A percentile compares a stretch with the other conserved stretches of the same genome.
These are phyloP conservation scores for Chaetothyriales sp. DNA, from an alignment of 2,329 filamentous ascomycete species.

Conservation along the genomic window DNA sequence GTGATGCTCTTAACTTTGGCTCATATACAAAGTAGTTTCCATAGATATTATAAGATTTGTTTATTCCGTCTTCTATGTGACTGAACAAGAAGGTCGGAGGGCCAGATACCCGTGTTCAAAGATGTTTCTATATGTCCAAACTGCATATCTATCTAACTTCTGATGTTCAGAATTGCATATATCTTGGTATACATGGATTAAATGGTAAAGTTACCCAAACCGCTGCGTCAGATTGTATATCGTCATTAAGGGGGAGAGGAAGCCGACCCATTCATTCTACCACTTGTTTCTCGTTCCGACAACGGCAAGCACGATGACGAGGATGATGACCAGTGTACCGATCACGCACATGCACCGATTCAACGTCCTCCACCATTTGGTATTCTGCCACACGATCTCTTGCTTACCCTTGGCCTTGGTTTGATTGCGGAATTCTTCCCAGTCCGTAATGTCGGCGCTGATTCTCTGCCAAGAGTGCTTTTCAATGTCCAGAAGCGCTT, in stretches of 20 bases:
- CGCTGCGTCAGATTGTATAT: neutral
- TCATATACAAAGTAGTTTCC: too few species aligned
- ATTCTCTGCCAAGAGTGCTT: constrained; percentile 5
- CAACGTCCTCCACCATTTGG: constrained; percentile 51
- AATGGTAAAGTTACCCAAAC: neutral
- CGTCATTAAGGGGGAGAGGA: neutral
- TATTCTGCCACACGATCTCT: constrained; percentile 42
- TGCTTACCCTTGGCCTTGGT: constrained; percentile 31
- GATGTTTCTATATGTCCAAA: too few species aligned
- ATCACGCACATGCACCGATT: constrained; percentile 49
- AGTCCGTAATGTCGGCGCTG: constrained; percentile 5
- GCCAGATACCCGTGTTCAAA: too few species aligned
- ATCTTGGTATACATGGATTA: neutral
- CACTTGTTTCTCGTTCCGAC: constrained; percentile 7
- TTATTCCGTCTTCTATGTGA: too few species aligned
- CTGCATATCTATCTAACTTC: too few species aligned
- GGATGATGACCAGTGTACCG: constrained; percentile 41
- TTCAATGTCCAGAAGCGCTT: constrained; percentile 36
- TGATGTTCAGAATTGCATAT: neutral
- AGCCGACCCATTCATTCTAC: neutral
- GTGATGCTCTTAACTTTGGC: too few species aligned
- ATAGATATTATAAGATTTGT: too few species aligned
- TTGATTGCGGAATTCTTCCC: constrained; percentile 12
- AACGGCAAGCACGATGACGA: constrained; percentile 36
- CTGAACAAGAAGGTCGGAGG: too few species aligned